These are phyloP conservation scores for Calocybe cyanea DNA, from an alignment of 768 basidiomycete species.

Conservation along the genomic window DNA sequence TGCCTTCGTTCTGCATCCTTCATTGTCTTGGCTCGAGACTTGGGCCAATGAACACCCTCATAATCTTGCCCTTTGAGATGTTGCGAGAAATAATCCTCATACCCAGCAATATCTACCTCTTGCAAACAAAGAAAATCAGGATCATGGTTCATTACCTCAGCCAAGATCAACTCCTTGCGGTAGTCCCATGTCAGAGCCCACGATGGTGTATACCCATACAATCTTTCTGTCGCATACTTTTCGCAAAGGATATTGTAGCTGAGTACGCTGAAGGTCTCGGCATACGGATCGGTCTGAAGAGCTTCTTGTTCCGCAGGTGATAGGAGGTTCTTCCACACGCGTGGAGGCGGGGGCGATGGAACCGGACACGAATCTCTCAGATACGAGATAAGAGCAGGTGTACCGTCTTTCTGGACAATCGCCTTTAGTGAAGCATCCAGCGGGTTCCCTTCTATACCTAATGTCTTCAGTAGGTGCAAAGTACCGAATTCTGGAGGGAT, in stretches of 20 bases:
- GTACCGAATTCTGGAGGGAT: slow-evolving; percentile 87
- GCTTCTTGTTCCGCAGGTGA: slow-evolving; percentile 56
- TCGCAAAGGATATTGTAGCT: slow-evolving; percentile 96
- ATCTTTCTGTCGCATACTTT: slow-evolving; percentile 76
- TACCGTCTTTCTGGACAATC: slow-evolving; percentile 94
- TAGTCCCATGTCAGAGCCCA: slow-evolving; percentile 98
- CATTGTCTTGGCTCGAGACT: slow-evolving; percentile 93
- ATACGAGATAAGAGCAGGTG: slow-evolving; percentile 78
- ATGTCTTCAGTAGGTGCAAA: slow-evolving; percentile 85
- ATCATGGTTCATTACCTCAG: slow-evolving; percentile 76
- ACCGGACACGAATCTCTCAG: slow-evolving; percentile 93
- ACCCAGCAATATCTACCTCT: slow-evolving; percentile 91
- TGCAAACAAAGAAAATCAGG: slow-evolving; percentile 93
- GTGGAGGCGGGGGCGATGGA: slow-evolving; percentile 74
- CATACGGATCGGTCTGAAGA: slow-evolving; percentile 54
- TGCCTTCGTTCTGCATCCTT: slow-evolving; percentile 74
- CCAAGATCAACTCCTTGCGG: slow-evolving; percentile 81
- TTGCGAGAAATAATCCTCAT: slow-evolving; percentile 85
- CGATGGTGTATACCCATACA: slow-evolving; percentile 95
- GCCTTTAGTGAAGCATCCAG: slow-evolving; percentile 71
- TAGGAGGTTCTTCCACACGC: slow-evolving; percentile 69
- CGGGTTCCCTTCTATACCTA: slow-evolving; percentile 98
- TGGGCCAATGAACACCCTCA: slow-evolving; percentile 88
- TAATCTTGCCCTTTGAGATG: slow-evolving; percentile 74
- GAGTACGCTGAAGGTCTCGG: slow-evolving; percentile 77